A percentile compares a stretch with the other conserved stretches of the same genome.
Conservation (phyloP, 1,139 yeast genomes). For the Candida tetrigidarum region DNA sequence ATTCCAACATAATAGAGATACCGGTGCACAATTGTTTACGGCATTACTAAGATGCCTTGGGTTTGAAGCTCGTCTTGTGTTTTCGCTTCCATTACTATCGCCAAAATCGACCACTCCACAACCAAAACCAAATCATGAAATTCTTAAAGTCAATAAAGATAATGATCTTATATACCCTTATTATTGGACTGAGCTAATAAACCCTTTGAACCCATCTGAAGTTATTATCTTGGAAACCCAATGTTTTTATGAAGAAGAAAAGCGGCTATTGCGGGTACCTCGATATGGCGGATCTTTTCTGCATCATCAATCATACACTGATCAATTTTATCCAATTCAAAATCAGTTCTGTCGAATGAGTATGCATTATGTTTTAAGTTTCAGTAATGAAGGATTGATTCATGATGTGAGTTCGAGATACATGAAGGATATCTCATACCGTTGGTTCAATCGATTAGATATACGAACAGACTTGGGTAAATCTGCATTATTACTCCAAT, state of each 20-base stretch:
- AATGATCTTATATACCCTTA: conserved; percentile 43
- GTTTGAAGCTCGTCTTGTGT: conserved; percentile 36
- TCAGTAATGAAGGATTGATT: conserved; percentile 23
- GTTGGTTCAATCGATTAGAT: conserved; percentile 37
- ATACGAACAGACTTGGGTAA: conserved; percentile 36
- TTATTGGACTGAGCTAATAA: conserved; percentile 44
- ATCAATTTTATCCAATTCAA: conserved; percentile 27
- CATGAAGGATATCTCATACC: conserved; percentile 36
- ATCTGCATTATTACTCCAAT: conserved; percentile 29
- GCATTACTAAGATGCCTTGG: conserved; percentile 36
- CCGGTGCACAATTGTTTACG: conserved; percentile 42
- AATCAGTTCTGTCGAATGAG: conserved; percentile 36
- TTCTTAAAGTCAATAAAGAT: conserved; percentile 32
- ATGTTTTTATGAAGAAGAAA: conserved; percentile 36
- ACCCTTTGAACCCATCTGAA: conserved; percentile 34
- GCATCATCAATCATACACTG: conserved; percentile 20
- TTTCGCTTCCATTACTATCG: conserved; percentile 37
- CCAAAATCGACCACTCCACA: conserved; percentile 22
- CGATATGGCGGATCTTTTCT: too few relatives aligned
- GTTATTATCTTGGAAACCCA: conserved; percentile 34
- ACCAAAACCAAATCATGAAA: conserved; percentile 28
- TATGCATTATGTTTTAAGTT: conserved; percentile 37
- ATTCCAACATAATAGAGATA: conserved; percentile 40
- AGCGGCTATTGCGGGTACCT: too few relatives aligned
- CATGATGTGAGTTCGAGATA: conserved; percentile 41